A percentile compares a stretch with the other conserved stretches of the same genome.
Evolutionary conservation across 495 filamentous ascomycete species (phyloP).

Genomic region (Cercophora samala): DNA sequence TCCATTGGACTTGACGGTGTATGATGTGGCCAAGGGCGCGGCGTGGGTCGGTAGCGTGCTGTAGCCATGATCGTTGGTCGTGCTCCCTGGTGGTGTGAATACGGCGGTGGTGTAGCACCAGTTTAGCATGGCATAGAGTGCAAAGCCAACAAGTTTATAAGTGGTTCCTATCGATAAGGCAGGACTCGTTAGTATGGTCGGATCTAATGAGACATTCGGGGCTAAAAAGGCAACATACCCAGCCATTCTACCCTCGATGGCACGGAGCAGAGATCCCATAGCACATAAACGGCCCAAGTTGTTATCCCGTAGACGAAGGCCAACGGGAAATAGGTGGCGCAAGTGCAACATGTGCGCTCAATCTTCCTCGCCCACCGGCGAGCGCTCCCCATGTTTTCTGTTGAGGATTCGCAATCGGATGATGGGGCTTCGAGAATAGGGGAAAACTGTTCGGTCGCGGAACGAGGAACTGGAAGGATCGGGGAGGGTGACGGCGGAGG

Average conservation of each 20-base stretch:
- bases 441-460: constrained; percentile 1
- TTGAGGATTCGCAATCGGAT: background rate
- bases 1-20: constrained; percentile 88
- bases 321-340: constrained; percentile 81
- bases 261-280: constrained; percentile 67
- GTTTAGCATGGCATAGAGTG: constrained; percentile 76
- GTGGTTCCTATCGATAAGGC: constrained; percentile 35
- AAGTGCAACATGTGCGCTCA: constrained; percentile 80
- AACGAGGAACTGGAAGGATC: background rate
- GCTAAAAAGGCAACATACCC: constrained; percentile 49
- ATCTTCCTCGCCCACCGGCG: constrained; percentile 66
- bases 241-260: constrained; percentile 59
- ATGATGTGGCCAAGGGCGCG: constrained; percentile 58
- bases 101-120: constrained; percentile 87
- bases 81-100: constrained; percentile 81
- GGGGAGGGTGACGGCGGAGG: constrained; percentile 8
- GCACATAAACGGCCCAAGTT: constrained; percentile 86
- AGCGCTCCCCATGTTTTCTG: constrained; percentile 24
- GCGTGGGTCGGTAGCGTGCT: constrained; percentile 48
- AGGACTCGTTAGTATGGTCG: background rate
- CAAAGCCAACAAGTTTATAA: constrained; percentile 56
- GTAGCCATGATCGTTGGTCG: constrained; percentile 51
- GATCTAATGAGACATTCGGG: background rate
- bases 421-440: constrained; percentile 26
- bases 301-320: constrained; percentile 84